A percentile compares a stretch with the other conserved stretches of the same genome.
These are phyloP conservation scores for Ceratobasidium sp. DNA, from an alignment of 1,284 basidiomycete genomes.

Conservation along the genomic window DNA sequence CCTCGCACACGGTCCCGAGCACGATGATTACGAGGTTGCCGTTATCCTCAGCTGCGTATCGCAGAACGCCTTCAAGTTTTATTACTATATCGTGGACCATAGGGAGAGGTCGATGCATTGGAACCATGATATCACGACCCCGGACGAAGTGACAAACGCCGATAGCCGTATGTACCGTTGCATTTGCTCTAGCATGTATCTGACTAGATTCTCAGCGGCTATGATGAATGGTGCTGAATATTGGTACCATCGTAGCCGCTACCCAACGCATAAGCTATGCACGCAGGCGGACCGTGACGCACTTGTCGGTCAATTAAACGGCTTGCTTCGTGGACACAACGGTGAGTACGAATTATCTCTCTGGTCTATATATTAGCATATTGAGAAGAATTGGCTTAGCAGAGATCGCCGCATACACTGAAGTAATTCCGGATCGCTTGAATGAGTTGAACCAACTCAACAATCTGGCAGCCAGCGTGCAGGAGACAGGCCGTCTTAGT, in stretches of 20 bases:
- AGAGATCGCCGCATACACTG: neutral
- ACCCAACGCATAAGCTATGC: neutral
- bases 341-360: neutral
- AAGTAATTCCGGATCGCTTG: neutral
- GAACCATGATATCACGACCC: neutral
- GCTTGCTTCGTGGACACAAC: neutral
- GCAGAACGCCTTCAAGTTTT: neutral
- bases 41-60: constrained; percentile 12
- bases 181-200: neutral
- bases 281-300: constrained; percentile 5
- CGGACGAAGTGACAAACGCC: neutral
- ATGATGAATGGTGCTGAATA: constrained; percentile 36
- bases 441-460: neutral
- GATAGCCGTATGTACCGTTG: neutral
- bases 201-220: neutral
- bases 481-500: neutral
- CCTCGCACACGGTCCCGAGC: neutral
- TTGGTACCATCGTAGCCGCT: constrained; percentile 32
- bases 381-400: neutral
- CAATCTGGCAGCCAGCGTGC: neutral
- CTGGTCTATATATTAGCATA: neutral
- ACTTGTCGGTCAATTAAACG: neutral
- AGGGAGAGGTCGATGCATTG: neutral
- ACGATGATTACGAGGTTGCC: neutral
- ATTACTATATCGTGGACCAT: constrained; percentile 32